Base-by-base conservation (phyloP, 257 asterid species). In the Ocimum tenuiflorum region DNA sequence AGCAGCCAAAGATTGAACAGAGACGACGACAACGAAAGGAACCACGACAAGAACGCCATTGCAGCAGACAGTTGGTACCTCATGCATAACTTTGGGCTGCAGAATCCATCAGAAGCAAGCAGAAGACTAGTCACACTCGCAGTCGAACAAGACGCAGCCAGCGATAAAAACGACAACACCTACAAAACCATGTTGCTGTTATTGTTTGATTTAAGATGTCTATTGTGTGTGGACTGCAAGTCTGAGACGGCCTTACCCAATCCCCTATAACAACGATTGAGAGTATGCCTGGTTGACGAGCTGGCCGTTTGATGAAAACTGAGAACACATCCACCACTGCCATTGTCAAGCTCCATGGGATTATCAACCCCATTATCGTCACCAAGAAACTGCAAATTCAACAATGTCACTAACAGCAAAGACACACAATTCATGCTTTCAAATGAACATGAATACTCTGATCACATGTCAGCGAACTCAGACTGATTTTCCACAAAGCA, bases 21-120 rank as follows among this genome's bases (percentile, higher is more conserved):
- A n/a, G 85, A 79, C 0, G 98, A 86, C n/a, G 91, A 81, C 4
- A 88, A 62, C 15, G 82, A 85, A 6, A 91, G 79, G 81, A 83
- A 86, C 96, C 98, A 91, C 8, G 96, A 82, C 75, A 91, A 60
- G 83, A 91, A 85, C 27, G 96, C 94, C 98, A 86, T 91, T 3
- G 95, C 86, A 48, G 98, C 95, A 8, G 98, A 82, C 47, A 85
- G 68, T 65, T 86, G 94, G 69, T 88, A 91, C 42, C 96, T 77
- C 18, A 81, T 78, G 77, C 98, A 91, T 70, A 88, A 36, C 58
- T 77, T 85, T 4, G 50, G 75, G 24, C 39, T n/a, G 42, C 96
- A 91, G 70, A 82, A 77, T 36, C 73, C 87, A 2, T 81, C 83
- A 0, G 94, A 78, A 47, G 70, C 78, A 42, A 86, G 80, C 77